Conservation (phyloP, 768 basidiomycete species). For the Suillus americanus region DNA sequence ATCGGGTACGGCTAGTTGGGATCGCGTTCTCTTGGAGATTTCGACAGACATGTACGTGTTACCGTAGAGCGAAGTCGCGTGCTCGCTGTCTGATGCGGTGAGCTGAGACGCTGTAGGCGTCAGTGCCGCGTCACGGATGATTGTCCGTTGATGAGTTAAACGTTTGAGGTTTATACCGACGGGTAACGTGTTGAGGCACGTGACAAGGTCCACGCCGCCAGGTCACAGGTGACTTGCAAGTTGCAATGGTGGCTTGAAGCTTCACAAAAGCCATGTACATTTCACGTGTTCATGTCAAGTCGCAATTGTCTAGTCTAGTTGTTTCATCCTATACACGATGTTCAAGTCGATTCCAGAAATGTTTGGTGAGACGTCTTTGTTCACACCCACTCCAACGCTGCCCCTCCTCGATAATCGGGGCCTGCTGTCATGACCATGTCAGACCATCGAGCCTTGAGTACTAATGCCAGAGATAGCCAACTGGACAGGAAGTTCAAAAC, state of each 20-base stretch:
- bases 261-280: not conserved
- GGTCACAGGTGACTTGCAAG: too few species aligned
- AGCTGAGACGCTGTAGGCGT: not conserved
- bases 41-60: constrained; percentile 1
- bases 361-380: not conserved
- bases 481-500: too few species aligned
- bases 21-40: constrained; percentile 41
- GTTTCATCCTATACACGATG: not conserved
- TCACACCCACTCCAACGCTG: not conserved
- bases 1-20: constrained; percentile 50
- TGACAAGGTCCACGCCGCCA: not conserved
- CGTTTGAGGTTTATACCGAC: not conserved
- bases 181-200: constrained; percentile 1
- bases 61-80: not conserved
- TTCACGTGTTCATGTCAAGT: not conserved
- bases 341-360: not conserved
- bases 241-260: not conserved
- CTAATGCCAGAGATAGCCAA: not conserved
- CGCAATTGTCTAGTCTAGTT: not conserved
- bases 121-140: not conserved
- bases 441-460: not conserved
- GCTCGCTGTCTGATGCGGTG: not conserved
- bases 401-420: not conserved
- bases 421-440: not conserved
- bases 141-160: not conserved